Conservation (phyloP, 2,329 filamentous ascomycete genomes). For the Colletotrichum siamense region DNA sequence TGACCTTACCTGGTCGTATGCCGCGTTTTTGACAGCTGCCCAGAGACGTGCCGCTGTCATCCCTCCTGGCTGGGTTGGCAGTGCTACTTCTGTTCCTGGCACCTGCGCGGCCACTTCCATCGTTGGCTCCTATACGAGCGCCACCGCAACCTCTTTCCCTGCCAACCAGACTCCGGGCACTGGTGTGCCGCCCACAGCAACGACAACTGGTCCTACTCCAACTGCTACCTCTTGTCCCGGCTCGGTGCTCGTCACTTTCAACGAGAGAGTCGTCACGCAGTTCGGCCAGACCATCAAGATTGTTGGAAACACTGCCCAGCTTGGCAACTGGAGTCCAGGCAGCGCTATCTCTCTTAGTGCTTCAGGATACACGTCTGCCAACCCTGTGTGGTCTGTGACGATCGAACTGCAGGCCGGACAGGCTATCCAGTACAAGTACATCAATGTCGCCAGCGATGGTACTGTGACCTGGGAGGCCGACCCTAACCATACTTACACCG, state of each 20-base stretch:
- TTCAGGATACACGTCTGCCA: slow-evolving; percentile 59
- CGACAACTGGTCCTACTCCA: slow-evolving; percentile 29
- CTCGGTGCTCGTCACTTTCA: slow-evolving; percentile 67
- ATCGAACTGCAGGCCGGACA: slow-evolving; percentile 61
- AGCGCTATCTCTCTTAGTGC: slow-evolving; percentile 64
- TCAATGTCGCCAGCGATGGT: slow-evolving; percentile 62
- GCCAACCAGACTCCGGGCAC: slow-evolving; percentile 49
- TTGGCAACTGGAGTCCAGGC: slow-evolving; percentile 67
- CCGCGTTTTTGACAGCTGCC: slow-evolving; percentile 69
- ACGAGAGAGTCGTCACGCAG: slow-evolving; percentile 59
- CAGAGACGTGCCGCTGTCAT: slow-evolving; percentile 60
- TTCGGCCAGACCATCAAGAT: slow-evolving; percentile 72
- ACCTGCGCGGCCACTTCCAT: slow-evolving; percentile 53
- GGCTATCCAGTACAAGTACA: slow-evolving; percentile 71
- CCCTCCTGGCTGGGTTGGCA: slow-evolving; percentile 61
- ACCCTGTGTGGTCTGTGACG: slow-evolving; percentile 66
- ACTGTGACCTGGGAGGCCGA: slow-evolving; percentile 70
- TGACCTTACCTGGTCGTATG: slow-evolving; percentile 78
- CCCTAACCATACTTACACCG: slow-evolving; percentile 50
- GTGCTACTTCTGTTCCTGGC: slow-evolving; percentile 52
- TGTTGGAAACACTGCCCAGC: slow-evolving; percentile 60
- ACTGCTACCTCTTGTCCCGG: slow-evolving; percentile 36
- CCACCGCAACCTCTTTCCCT: slow-evolving; percentile 54
- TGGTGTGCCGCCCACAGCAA: slow-evolving; percentile 26
- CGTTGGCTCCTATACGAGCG: slow-evolving; percentile 56